Evolutionary conservation across 2,329 filamentous ascomycete genomes (phyloP).

Genomic region (Herpomyces periplanetae): DNA sequence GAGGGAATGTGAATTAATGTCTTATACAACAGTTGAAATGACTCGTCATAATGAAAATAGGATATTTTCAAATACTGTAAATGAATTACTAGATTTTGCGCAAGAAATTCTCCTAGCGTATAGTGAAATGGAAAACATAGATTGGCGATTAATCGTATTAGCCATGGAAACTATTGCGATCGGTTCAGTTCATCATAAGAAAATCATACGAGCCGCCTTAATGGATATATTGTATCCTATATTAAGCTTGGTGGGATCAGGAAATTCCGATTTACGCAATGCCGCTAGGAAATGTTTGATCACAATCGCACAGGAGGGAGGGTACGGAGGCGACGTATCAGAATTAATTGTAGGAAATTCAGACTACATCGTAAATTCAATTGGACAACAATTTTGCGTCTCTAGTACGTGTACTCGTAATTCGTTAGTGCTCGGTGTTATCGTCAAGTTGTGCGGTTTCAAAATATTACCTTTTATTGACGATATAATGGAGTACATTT

Average conservation of each 20-base stretch:
- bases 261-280: constrained; percentile 21
- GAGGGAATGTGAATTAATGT: too few relatives aligned
- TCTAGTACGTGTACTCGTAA: too few relatives aligned
- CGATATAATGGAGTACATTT: too few relatives aligned
- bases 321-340: constrained; percentile 29
- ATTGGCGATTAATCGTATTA: constrained; percentile 37
- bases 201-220: constrained; percentile 39
- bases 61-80: too few relatives aligned
- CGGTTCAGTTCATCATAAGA: constrained; percentile 22
- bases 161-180: constrained; percentile 44
- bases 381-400: too few relatives aligned
- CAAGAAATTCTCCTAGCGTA: constrained; percentile 15
- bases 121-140: constrained; percentile 8
- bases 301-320: constrained; percentile 29
- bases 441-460: too few relatives aligned
- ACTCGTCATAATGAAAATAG: too few relatives aligned
- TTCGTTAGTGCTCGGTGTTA: too few relatives aligned
- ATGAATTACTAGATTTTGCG: too few relatives aligned
- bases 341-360: constrained; percentile 58
- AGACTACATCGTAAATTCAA: constrained; percentile 80
- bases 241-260: constrained; percentile 48
- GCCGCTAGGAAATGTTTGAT: constrained; percentile 59
- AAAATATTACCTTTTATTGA: too few relatives aligned
- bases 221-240: constrained; percentile 71
- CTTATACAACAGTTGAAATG: too few relatives aligned